Evolutionary conservation across 257 asterid species (phyloP), one percentile per base, ranked within the genome.

Genomic region (Buddleja alternifolia): DNA sequence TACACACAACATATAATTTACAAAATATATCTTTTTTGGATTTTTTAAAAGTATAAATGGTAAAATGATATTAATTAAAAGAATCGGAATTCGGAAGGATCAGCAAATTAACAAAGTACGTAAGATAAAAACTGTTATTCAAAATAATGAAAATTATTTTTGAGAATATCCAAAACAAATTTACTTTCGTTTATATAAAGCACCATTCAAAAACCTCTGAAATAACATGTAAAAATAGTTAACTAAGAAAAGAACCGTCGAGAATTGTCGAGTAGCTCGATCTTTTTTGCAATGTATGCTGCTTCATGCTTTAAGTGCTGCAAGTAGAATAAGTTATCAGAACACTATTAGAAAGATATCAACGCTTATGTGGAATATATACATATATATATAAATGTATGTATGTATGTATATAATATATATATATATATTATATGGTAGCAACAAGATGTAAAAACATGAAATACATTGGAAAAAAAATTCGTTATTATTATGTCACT

Each of bases 301-400:
- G 86, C 74, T 69, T 90, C 97, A 48, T 81, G 72, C 85, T 80
- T 75, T 63, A 84, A 50, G 0, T 76, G 79, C 94, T 88, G 92
- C 75, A 66, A 53, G 57, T 5, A n/a, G 37, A 69, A 53, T 52
- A 60, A 66, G n/a, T 48, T 9, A 25, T 57, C 1, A 14, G 59
- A 67, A n/a, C n/a, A 50, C 6, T 4, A 12, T 1, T 9, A 7
- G n/a, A 58, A 67, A 50, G 3, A n/a, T n/a, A n/a, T n/a, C 7
- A 12, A 6, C 17, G 7, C 68, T 3, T 21, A 17, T 5, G 1
- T 20, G 39, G 10, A 42, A 20, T n/a, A n/a, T n/a, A n/a, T n/a
- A n/a, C n/a, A n/a, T n/a, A n/a, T n/a, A n/a, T n/a, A n/a, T n/a
- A n/a, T n/a, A n/a, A n/a, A n/a, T n/a, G n/a, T n/a, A n/a, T n/a